These are phyloP conservation scores for Daldinia caldariorum DNA, from an alignment of 495 filamentous ascomycete species.

Conservation along the genomic window DNA sequence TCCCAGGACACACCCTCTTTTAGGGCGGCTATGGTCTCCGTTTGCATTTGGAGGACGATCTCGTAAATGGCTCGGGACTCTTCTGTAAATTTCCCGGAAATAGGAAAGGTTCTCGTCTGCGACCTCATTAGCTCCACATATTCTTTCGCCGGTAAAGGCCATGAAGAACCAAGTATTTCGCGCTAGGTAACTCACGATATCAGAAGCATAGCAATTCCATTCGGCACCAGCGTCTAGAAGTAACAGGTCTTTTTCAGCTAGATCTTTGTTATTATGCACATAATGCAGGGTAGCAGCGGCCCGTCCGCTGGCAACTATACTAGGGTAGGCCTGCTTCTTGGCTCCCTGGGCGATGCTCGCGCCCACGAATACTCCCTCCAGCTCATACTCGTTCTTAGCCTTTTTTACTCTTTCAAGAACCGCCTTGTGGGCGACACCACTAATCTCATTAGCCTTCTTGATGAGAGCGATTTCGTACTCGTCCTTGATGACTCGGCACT, in stretches of 20 bases:
- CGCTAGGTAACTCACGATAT: slow-evolving; percentile 64
- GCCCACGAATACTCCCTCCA: slow-evolving; percentile 80
- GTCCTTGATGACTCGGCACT: slow-evolving; percentile 81
- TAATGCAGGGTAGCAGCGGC: slow-evolving; percentile 90
- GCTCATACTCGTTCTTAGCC: slow-evolving; percentile 80
- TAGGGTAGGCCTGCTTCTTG: slow-evolving; percentile 82
- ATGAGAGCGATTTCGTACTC: slow-evolving; percentile 86
- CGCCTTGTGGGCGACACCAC: slow-evolving; percentile 76
- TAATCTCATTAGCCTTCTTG: slow-evolving; percentile 83
- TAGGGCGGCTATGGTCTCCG: slow-evolving; percentile 73
- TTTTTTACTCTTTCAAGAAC: slow-evolving; percentile 72
- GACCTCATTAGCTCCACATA: slow-evolving; percentile 15
- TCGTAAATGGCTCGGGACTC: slow-evolving; percentile 85
- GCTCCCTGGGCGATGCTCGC: slow-evolving; percentile 78
- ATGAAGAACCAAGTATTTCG: background rate
- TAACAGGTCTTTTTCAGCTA: slow-evolving; percentile 75
- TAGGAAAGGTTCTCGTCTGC: slow-evolving; percentile 83
- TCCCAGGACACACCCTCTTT: slow-evolving; percentile 87
- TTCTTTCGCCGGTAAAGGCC: background rate
- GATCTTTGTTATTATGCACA: slow-evolving; percentile 74
- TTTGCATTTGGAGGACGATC: slow-evolving; percentile 88
- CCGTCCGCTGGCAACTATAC: slow-evolving; percentile 80
- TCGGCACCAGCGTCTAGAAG: slow-evolving; percentile 88
- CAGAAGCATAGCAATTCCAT: slow-evolving; percentile 80
- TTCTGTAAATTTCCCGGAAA: slow-evolving; percentile 75